Percentiles rank a stretch among this genome's conserved stretches.
Conservation (phyloP, 148 eudicot genomes). For the Nyssa sinensis region DNA sequence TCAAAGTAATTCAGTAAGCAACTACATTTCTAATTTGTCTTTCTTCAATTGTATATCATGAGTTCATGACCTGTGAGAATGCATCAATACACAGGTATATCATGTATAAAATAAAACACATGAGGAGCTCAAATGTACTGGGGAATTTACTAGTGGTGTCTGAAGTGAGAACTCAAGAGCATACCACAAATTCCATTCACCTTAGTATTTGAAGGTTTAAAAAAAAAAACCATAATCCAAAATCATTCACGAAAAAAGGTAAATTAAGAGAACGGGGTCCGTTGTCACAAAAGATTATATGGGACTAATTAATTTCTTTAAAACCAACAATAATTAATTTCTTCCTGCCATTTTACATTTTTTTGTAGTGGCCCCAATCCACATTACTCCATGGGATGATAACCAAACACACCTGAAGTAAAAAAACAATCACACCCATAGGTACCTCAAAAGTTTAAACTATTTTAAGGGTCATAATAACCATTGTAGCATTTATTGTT, state of each 20-base stretch:
- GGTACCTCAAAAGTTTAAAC: neutral
- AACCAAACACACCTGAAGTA: neutral
- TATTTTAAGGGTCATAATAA: too few species aligned
- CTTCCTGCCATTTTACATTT: neutral
- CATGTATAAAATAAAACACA: constrained; percentile 1
- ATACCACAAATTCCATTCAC: too few species aligned
- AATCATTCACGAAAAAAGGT: neutral
- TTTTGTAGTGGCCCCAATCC: neutral
- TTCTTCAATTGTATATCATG: neutral
- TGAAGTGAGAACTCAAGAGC: neutral
- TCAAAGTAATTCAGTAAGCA: constrained; percentile 8
- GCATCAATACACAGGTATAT: neutral
- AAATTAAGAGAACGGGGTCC: neutral
- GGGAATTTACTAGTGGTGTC: neutral
- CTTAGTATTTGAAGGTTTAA: neutral
- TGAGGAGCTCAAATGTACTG: neutral
- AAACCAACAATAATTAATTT: neutral
- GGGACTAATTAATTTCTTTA: neutral
- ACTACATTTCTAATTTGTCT: neutral
- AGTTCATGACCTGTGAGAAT: neutral
- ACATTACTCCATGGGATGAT: neutral
- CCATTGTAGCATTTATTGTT: too few species aligned
- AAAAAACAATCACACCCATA: too few species aligned
- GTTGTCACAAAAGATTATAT: neutral
- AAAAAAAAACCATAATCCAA: neutral